Base-by-base conservation (phyloP, 306 rosid species). In the Purshia tridentata region DNA sequence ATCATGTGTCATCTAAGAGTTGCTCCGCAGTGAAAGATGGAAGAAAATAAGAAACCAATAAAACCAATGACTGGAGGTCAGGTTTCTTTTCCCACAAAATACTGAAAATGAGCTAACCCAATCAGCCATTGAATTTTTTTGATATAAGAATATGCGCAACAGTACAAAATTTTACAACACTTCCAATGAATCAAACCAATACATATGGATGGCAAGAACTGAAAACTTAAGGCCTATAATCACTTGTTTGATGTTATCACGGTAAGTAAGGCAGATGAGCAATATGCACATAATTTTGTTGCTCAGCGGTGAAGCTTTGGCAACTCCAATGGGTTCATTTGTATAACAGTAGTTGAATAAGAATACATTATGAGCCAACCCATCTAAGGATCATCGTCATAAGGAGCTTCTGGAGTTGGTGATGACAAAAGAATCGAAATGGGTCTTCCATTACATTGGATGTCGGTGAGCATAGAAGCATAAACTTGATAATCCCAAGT, bases 371-470 rank as follows among this genome's bases (percentile, higher is more conserved):
- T 19, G 53, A 56, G 49, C 72, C 12, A 41, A 18, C 35, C 72
- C 51, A 60, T 50, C 85, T 85, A 94, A 11, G 97, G 99, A 80
- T 94, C 99, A 74, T 81, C 85, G 10, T 94, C 96, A 35, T 82
- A 59, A 59, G 77, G 95, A 62, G 75, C 84, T 76, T 49, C 77
- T 13, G 45, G 9, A 50, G 74, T 56, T 37, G 79, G 81, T 51
- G 81, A 16, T 6, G 76, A 41, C 59, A 92, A 82, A 77, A 81
- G 80, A 67, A 84, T 71, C 77, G 89, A 55, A 54, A 83, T 55
- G n/a, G 88, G 86, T 69, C 64, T 77, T 69, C 77, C 85, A 77
- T 75, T 55, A 61, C 62, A 54, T 73, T 73, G 70, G 77, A 87
- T 70, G 73, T 86, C 86, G 4, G 77, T 81, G 78, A 66, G 66